phyloP scores from a whole-genome alignment of 345 rosid species.

The Turritis glabra region DNA sequence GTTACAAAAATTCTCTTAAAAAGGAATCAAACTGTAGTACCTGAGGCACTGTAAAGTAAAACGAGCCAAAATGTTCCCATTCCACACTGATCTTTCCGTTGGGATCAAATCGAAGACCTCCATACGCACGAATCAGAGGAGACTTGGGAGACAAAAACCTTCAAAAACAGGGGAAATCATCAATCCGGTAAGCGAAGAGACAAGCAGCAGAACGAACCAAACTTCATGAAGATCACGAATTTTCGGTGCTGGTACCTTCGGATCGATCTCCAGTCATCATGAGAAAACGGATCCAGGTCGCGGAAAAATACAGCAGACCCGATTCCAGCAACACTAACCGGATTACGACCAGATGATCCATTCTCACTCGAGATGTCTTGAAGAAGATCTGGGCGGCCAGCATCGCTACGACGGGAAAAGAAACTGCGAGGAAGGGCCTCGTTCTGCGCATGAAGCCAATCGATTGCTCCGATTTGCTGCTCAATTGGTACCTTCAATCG shows the following conservation, averaged over 20 bases:
- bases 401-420: constrained; percentile 60
- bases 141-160: constrained; percentile 69
- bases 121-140: constrained; percentile 87
- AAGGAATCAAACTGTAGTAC: constrained; percentile 33
- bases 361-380: constrained; percentile 29
- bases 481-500: constrained; percentile 59
- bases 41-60: constrained; percentile 86
- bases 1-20: not conserved
- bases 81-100: constrained; percentile 55
- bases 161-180: constrained; percentile 15
- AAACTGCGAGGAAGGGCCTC: constrained; percentile 67
- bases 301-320: constrained; percentile 79
- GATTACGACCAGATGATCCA: constrained; percentile 37
- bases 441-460: constrained; percentile 81
- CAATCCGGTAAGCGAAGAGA: not conserved
- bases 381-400: constrained; percentile 37
- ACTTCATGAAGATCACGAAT: not conserved
- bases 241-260: constrained; percentile 48
- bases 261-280: constrained; percentile 74
- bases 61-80: constrained; percentile 84
- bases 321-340: constrained; percentile 78
- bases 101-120: constrained; percentile 83
- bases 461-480: constrained; percentile 62
- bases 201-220: not conserved
- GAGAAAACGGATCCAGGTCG: constrained; percentile 66